These are phyloP conservation scores for Cordyceps javanica DNA, from an alignment of 2,329 filamentous ascomycete genomes.

Conservation along the genomic window DNA sequence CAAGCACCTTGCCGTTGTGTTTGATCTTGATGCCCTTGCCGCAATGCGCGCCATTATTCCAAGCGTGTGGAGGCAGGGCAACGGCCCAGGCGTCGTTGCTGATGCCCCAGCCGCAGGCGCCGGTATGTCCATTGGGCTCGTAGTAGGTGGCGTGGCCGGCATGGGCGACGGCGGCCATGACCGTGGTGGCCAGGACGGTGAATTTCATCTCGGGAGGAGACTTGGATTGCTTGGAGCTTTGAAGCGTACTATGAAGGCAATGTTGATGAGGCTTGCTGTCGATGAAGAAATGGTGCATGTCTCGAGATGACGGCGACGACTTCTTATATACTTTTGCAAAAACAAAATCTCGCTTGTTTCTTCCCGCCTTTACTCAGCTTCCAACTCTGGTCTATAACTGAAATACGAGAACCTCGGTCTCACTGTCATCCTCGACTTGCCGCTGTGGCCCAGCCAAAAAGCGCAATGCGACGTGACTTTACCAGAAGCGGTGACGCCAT, in stretches of 20 bases:
- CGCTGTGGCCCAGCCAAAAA: background rate
- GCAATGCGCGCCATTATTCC: background rate
- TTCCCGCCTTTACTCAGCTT: too few species aligned
- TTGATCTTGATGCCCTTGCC: conserved; percentile 3
- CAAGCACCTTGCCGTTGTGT: background rate
- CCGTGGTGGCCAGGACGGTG: background rate
- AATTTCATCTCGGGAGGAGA: background rate
- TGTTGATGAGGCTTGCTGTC: background rate
- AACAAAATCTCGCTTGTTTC: too few species aligned
- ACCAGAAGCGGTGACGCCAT: background rate
- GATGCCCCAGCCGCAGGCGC: background rate
- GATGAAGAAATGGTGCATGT: background rate
- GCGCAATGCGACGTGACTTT: background rate
- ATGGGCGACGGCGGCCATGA: background rate
- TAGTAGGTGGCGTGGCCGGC: background rate
- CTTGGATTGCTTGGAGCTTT: background rate
- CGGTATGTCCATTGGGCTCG: background rate
- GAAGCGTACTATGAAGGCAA: background rate
- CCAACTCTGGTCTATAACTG: background rate
- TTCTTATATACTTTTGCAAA: too few species aligned
- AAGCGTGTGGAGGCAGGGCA: background rate
- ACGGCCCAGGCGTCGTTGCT: background rate
- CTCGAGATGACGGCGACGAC: background rate
- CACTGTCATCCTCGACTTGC: background rate
- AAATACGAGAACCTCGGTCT: background rate